Percentiles rank a stretch among this genome's conserved stretches.
Evolutionary conservation across 768 basidiomycete species (phyloP).

Genomic region (Boletus rufocinnamomeus): DNA sequence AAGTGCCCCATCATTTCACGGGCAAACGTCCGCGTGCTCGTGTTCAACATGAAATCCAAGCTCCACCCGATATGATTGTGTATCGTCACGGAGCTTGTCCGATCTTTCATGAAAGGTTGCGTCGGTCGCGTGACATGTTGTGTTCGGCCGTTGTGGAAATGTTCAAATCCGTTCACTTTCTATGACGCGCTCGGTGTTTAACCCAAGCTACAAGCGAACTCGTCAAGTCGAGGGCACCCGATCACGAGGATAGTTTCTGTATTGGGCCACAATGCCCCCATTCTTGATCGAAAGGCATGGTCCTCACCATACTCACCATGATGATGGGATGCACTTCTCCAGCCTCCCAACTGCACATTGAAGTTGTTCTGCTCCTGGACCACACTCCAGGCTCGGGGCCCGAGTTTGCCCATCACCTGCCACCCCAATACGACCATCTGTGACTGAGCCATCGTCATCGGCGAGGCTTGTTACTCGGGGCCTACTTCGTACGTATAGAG

Average conservation of each 20-base stretch:
- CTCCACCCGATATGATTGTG: neutral
- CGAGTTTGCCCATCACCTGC: neutral
- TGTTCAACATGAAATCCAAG: neutral
- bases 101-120: neutral
- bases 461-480: too few species aligned
- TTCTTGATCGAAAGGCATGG: neutral
- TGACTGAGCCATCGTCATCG: neutral
- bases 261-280: neutral
- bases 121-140: neutral
- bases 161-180: neutral
- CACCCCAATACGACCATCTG: neutral
- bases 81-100: neutral
- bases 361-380: too few species aligned
- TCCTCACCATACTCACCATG: neutral
- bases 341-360: too few species aligned
- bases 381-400: neutral
- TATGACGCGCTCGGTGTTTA: neutral
- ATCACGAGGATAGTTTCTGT: neutral
- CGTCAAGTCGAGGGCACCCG: neutral
- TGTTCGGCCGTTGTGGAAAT: too few species aligned
- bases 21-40: neutral
- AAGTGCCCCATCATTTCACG: neutral
- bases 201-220: neutral
- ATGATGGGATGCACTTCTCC: too few species aligned
- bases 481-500: neutral